Evolutionary conservation across 495 filamentous ascomycete genomes (phyloP), one percentile per base, ranked within the genome.

Genomic region (Aspergillus wentii): DNA sequence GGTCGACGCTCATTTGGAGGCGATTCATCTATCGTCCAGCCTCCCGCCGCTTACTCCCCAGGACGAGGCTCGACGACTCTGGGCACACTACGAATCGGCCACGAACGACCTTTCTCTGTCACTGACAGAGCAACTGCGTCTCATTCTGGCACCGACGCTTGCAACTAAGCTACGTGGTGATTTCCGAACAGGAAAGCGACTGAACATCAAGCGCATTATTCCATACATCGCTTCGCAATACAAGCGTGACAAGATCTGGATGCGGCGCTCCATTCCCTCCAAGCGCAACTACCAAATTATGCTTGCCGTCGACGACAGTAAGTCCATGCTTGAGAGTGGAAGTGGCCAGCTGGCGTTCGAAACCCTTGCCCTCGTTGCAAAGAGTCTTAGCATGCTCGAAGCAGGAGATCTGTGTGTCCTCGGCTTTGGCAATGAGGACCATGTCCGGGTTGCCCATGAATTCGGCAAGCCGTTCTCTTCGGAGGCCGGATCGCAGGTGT

Each of bases 241-340:
- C 75, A 96, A 95, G 75, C 85, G 91, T 42, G 94, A 99, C 75
- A 97, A 97, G 68, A 99, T 99, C 64, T 99, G 94, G 94, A 94
- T 97, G 85, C 81, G 94, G 8, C 79, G 94, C 33, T 82, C 80
- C 9, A 82, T 91, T 35, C 94, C 94, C 3, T 86, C 79, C 33
- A 96, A 96, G 59, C 84, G 94, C 15, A 81, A 83, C 44, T 97
- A 97, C 61, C 94, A 99, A 58, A 89, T 99, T 61, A 79, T 97
- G 71, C 82, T 99, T 28, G 91, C 94, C 22, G 86, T 99, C 22
- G 94, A 99, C 61, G 94, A 99, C 65, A 88, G 83, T 50, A 87
- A 83, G 51, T 87, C 80, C 39, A 99, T 99, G 94, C 76, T 80
- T 3, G 85, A 90, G 39, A 81, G 77, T 41, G 76, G 77, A 5